Evolutionary conservation across 2,329 filamentous ascomycete species (phyloP).

Genomic region (Fusarium kyushuense): DNA sequence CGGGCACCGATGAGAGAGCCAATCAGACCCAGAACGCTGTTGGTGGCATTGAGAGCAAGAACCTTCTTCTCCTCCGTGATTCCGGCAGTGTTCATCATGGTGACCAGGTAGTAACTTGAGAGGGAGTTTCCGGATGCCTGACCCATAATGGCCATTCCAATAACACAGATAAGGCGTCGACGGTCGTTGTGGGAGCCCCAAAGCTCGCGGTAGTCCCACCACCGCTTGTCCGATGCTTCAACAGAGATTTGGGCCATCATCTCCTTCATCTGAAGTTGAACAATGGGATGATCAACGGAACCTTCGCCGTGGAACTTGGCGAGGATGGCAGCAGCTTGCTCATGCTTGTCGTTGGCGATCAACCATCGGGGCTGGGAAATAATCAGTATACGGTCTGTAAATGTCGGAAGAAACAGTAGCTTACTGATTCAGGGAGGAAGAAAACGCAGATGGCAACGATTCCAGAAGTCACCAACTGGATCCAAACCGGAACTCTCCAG

Average conservation of each 20-base stretch:
- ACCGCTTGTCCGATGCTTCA: slow-evolving; percentile 62
- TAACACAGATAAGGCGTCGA: slow-evolving; percentile 64
- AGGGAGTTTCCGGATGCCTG: slow-evolving; percentile 66
- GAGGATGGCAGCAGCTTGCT: slow-evolving; percentile 53
- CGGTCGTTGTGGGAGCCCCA: slow-evolving; percentile 61
- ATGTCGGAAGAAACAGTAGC: accelerated
- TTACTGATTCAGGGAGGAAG: slow-evolving; percentile 56
- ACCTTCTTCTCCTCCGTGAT: slow-evolving; percentile 54
- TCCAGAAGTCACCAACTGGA: slow-evolving; percentile 55
- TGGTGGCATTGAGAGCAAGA: slow-evolving; percentile 62
- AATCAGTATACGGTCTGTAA: not conserved
- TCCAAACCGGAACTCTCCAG: slow-evolving; percentile 54
- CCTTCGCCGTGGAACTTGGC: slow-evolving; percentile 53
- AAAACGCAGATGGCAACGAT: slow-evolving; percentile 52
- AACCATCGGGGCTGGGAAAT: slow-evolving; percentile 53
- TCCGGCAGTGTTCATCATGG: slow-evolving; percentile 51
- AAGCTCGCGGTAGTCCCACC: slow-evolving; percentile 67
- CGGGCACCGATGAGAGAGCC: slow-evolving; percentile 59
- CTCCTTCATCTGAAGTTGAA: slow-evolving; percentile 56
- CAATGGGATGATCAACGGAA: slow-evolving; percentile 51
- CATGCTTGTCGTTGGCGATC: slow-evolving; percentile 54
- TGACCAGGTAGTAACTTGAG: slow-evolving; percentile 67
- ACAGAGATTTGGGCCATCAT: slow-evolving; percentile 55
- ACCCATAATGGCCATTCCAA: slow-evolving; percentile 65
- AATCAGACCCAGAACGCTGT: slow-evolving; percentile 60